A percentile compares a stretch with the other conserved stretches of the same genome.
phyloP scores from a whole-genome alignment of 257 asterid species.

The Nicotiana benthamiana region DNA sequence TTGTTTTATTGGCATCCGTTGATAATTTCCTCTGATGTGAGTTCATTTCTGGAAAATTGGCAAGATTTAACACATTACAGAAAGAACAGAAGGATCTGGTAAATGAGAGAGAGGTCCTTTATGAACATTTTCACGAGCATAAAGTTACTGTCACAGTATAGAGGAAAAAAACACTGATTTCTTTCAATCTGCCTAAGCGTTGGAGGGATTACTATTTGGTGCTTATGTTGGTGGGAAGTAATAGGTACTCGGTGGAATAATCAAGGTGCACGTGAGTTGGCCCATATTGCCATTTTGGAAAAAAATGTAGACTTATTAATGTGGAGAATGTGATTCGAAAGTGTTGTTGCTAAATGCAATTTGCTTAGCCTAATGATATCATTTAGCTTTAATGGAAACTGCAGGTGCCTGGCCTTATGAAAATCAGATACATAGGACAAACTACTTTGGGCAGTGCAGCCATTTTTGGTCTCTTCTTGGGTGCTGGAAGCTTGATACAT shows the following conservation, averaged over 20 bases:
- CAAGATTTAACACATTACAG: not conserved
- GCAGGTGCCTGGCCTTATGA: slow-evolving; percentile 78
- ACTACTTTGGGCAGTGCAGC: slow-evolving; percentile 85
- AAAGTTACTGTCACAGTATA: too few relatives aligned
- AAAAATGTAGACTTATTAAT: not conserved
- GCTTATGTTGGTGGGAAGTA: not conserved
- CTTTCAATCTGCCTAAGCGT: not conserved
- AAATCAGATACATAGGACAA: slow-evolving; percentile 77
- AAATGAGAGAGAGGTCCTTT: not conserved
- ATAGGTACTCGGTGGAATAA: not conserved
- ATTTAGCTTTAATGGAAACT: not conserved
- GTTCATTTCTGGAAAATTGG: not conserved
- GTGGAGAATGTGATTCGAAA: not conserved
- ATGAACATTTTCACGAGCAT: not conserved
- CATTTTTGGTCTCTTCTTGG: slow-evolving; percentile 72
- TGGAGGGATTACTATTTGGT: not conserved
- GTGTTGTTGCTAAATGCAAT: not conserved
- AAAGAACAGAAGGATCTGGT: not conserved
- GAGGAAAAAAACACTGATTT: too few relatives aligned
- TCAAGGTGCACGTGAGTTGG: not conserved
- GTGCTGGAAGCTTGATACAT: slow-evolving; percentile 92
- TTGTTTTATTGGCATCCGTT: not conserved
- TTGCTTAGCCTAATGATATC: not conserved
- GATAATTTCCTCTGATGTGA: not conserved
- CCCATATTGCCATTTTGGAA: too few relatives aligned